Evolutionary conservation across 805 yeast species (phyloP).

Genomic region (Candida krabiensis): DNA sequence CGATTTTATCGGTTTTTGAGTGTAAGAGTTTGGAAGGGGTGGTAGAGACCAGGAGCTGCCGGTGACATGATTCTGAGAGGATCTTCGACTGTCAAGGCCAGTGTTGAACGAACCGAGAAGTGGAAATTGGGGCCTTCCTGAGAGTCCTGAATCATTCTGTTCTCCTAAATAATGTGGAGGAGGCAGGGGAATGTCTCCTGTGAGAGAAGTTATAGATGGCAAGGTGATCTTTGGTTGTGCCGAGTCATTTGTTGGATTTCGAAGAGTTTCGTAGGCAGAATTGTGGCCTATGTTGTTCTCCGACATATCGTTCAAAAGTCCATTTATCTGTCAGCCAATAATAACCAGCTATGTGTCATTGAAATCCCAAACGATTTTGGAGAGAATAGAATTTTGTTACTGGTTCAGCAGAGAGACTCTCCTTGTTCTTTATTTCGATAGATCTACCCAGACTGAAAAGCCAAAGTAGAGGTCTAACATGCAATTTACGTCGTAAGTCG

Average conservation of each 20-base stretch:
- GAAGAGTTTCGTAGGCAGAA: neutral
- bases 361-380: too few relatives aligned
- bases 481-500: too few relatives aligned
- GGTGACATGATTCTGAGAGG: neutral
- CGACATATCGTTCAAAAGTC: neutral
- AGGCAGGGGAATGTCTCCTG: slow-evolving; percentile 13
- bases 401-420: too few relatives aligned
- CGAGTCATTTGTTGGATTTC: neutral
- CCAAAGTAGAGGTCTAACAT: too few relatives aligned
- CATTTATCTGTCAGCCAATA: too few relatives aligned
- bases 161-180: slow-evolving; percentile 4
- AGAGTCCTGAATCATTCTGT: neutral
- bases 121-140: neutral
- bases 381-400: too few relatives aligned
- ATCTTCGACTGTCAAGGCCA: neutral
- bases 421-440: too few relatives aligned
- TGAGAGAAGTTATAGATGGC: slow-evolving; percentile 18
- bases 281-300: neutral
- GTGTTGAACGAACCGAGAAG: neutral
- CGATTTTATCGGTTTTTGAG: neutral
- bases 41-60: neutral
- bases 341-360: too few relatives aligned
- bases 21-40: neutral
- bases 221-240: slow-evolving; percentile 9
- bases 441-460: too few relatives aligned